Base-by-base conservation (phyloP, 495 filamentous ascomycete genomes). In the Beverwykella pulmonaria region DNA sequence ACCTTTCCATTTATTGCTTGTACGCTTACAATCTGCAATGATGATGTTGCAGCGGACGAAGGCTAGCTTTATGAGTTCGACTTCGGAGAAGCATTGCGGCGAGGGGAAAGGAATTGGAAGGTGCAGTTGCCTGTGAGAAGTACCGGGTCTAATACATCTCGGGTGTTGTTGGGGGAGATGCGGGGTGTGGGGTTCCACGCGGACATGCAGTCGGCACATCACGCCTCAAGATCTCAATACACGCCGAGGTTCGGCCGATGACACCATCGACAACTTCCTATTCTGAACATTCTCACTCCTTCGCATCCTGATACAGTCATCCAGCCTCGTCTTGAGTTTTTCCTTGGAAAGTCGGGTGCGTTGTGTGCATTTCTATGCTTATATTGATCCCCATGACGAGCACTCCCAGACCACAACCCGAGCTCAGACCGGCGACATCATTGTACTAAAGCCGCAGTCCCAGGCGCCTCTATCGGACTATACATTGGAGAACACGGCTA, bases 181-280 rank as follows among this genome's bases (percentile, higher is more conserved):
- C 39, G 39, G 39, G 39, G 39, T 44, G 39, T 44, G 48, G 48
- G 48, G 48, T 52, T 52, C n/a, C n/a, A 19, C 48, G 26, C 9
- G 6, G 7, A 44, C 9, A 14, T n/a, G 5, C 39, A 44, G 39
- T 9, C 39, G 39, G 39, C 39, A n/a, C 30, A 34, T 34, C 30
- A 34, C 30, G 12, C 30, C 30, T 34, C 30, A 44, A 44, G 7
- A 26, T n/a, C 48, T 3, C 48, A 52, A 23, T 52, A 52, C 48
- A 22, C 48, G 39, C 39, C 39, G 39, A 44, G 39, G 17, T 10
- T 44, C 2, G 17, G 3, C 39, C 6, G 39, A n/a, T 44, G 8
- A 44, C 39, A n/a, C 39, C 17, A 44, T 3, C 39, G 12, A 34
- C 30, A 34, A 44, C 17, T n/a, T 12, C 3, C 3, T 12, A 34